Evolutionary conservation across 192 early-diverging fungal species (phyloP).

Genomic region (Pilobolus umbonatus): DNA sequence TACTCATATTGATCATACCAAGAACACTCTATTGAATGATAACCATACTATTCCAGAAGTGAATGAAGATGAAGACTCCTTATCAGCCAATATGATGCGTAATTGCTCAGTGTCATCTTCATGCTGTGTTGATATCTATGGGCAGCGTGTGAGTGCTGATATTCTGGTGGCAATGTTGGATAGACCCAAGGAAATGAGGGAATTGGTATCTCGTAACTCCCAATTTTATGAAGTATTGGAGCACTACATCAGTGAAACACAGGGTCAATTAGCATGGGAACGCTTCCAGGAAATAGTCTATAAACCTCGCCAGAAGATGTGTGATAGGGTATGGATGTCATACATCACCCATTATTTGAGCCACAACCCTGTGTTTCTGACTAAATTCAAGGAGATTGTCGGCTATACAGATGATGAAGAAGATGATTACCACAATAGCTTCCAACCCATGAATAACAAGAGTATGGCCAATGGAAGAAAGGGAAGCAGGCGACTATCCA

Average conservation of each 20-base stretch:
- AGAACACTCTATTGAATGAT: neutral
- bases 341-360: slow-evolving; percentile 6
- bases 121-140: slow-evolving; percentile 11
- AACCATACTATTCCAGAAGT: slow-evolving; percentile 10
- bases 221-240: slow-evolving; percentile 21
- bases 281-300: slow-evolving; percentile 24
- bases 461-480: neutral
- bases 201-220: slow-evolving; percentile 16
- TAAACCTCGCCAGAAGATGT: slow-evolving; percentile 22
- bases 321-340: slow-evolving; percentile 29
- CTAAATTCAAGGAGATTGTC: slow-evolving; percentile 33
- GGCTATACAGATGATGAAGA: slow-evolving; percentile 24
- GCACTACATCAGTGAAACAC: slow-evolving; percentile 20
- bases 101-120: slow-evolving; percentile 1
- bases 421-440: neutral
- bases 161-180: slow-evolving; percentile 29
- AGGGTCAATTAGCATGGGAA: slow-evolving; percentile 24
- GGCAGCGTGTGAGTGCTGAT: slow-evolving; percentile 14
- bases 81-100: neutral
- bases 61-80: slow-evolving; percentile 5
- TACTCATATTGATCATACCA: neutral
- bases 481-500: neutral
- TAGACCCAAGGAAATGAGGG: slow-evolving; percentile 25
- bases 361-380: slow-evolving; percentile 23
- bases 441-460: neutral